A percentile compares a stretch with the other conserved stretches of the same genome.
Evolutionary conservation across 2,329 filamentous ascomycete species (phyloP).

Genomic region (Uncinocarpus reesii): DNA sequence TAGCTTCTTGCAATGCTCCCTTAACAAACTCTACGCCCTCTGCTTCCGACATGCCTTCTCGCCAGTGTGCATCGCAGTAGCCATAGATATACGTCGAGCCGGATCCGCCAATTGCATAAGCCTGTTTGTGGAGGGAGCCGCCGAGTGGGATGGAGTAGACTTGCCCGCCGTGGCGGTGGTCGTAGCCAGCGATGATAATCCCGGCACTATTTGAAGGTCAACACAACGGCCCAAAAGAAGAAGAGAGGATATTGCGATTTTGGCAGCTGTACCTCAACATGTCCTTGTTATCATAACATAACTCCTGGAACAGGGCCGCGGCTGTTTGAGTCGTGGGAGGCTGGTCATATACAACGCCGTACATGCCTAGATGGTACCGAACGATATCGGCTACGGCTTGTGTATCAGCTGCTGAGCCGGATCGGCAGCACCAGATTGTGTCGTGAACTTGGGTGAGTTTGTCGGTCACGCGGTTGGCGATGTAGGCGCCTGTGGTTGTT

Average conservation of each 20-base stretch:
- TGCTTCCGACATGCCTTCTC: slow-evolving; percentile 82
- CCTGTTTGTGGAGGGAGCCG: slow-evolving; percentile 92
- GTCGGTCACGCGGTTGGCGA: slow-evolving; percentile 97
- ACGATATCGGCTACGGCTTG: slow-evolving; percentile 98
- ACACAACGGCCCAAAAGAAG: neutral
- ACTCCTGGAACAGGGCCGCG: slow-evolving; percentile 90
- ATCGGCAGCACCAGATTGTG: slow-evolving; percentile 99
- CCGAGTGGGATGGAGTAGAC: slow-evolving; percentile 96
- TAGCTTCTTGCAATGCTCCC: slow-evolving; percentile 78
- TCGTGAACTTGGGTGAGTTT: slow-evolving; percentile 98
- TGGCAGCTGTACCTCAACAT: slow-evolving; percentile 54
- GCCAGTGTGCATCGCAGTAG: slow-evolving; percentile 95
- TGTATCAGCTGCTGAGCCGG: slow-evolving; percentile 92
- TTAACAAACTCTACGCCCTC: slow-evolving; percentile 92
- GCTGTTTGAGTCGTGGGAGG: slow-evolving; percentile 89
- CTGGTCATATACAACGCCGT: slow-evolving; percentile 80
- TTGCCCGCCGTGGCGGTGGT: slow-evolving; percentile 86
- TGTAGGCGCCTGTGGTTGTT: slow-evolving; percentile 96
- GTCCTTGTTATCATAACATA: slow-evolving; percentile 98
- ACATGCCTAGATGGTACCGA: slow-evolving; percentile 89
- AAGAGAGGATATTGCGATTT: neutral
- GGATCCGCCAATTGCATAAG: slow-evolving; percentile 90
- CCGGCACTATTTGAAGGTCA: slow-evolving; percentile 55
- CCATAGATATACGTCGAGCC: slow-evolving; percentile 99
- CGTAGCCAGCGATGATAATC: slow-evolving; percentile 97